Percentiles rank a stretch among this genome's conserved stretches.
Conservation (phyloP, 441 rosid species). For the Erodium texanum region DNA sequence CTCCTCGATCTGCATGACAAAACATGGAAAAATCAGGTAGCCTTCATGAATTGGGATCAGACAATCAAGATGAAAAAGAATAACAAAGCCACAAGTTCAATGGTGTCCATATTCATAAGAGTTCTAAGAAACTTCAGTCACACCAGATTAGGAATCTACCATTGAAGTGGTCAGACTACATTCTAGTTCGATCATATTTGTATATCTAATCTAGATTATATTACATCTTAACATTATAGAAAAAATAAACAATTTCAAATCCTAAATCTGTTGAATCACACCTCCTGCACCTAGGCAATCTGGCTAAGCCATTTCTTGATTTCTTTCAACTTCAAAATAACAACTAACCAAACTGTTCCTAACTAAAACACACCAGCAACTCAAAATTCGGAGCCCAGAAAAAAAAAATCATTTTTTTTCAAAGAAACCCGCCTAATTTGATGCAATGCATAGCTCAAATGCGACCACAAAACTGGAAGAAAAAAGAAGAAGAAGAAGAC, state of each 20-base stretch:
- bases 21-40: conserved; percentile 4
- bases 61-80: neutral
- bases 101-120: neutral
- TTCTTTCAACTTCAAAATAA: too few relatives aligned
- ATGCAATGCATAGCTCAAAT: conserved; percentile 8
- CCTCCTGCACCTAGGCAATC: neutral
- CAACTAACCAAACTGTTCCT: too few relatives aligned
- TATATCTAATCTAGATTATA: neutral
- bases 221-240: neutral
- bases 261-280: neutral
- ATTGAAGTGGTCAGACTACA: neutral
- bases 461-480: neutral
- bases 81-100: neutral
- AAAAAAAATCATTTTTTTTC: too few relatives aligned
- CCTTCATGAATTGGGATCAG: neutral
- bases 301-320: too few relatives aligned
- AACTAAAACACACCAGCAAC: neutral
- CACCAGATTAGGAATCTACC: neutral
- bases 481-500: too few relatives aligned
- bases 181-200: neutral
- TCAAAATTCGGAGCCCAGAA: neutral
- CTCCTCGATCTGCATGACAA: too few relatives aligned
- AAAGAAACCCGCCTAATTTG: neutral
- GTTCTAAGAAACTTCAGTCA: neutral
- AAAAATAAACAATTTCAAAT: neutral